Conservation (phyloP, 108 stramenopile species). For the Skeletonema potamos region DNA sequence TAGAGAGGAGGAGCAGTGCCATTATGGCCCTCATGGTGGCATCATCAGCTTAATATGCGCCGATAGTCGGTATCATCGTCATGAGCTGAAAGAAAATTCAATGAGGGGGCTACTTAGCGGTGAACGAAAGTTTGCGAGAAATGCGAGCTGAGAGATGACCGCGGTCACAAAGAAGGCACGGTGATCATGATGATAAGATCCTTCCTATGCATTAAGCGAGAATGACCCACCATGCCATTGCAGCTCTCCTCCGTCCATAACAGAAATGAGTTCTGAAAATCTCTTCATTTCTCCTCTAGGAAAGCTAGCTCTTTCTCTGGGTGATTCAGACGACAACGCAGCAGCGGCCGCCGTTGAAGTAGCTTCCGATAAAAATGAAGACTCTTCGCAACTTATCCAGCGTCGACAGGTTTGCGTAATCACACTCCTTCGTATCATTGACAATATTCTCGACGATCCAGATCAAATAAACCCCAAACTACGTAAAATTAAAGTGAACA, state of each 20-base stretch:
- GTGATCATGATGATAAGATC: too few relatives aligned
- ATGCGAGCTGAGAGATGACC: too few relatives aligned
- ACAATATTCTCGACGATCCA: conserved; percentile 46
- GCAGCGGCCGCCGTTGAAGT: neutral
- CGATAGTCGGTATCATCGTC: too few relatives aligned
- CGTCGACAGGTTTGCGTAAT: conserved; percentile 27
- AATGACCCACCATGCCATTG: too few relatives aligned
- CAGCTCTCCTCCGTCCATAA: neutral
- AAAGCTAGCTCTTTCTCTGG: neutral
- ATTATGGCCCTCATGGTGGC: neutral
- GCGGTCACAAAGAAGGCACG: too few relatives aligned
- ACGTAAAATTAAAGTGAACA: conserved; percentile 45
- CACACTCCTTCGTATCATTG: conserved; percentile 45
- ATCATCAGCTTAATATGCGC: too few relatives aligned
- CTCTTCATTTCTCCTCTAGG: neutral
- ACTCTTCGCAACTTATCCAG: neutral
- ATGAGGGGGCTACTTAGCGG: too few relatives aligned
- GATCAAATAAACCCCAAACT: conserved; percentile 27
- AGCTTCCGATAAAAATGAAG: too few relatives aligned
- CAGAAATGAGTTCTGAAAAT: neutral
- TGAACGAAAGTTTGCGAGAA: too few relatives aligned
- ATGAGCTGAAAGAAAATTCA: too few relatives aligned
- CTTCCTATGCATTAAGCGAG: too few relatives aligned
- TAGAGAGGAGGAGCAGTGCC: neutral
- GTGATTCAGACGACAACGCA: neutral